phyloP scores from a whole-genome alignment of 768 basidiomycete species.

The Suillus ampliporus region DNA sequence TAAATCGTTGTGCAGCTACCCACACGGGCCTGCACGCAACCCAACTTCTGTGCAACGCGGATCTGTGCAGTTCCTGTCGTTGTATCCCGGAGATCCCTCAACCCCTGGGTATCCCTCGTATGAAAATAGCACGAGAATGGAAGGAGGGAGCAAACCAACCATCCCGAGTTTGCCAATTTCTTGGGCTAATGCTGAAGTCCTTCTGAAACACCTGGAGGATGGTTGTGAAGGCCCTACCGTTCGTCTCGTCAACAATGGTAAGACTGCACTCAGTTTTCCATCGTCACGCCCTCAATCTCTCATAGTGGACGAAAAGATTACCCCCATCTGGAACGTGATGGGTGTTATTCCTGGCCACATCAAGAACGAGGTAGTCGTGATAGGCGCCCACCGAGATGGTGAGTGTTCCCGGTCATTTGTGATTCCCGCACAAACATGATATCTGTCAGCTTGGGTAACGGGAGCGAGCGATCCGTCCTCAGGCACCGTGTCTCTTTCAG shows the following conservation, averaged over 20 bases:
- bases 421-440: background rate
- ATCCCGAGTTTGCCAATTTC: slow-evolving; percentile 73
- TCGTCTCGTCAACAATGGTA: slow-evolving; percentile 63
- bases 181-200: slow-evolving; percentile 64
- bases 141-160: slow-evolving; percentile 52
- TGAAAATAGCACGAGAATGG: slow-evolving; percentile 60
- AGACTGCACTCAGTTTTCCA: slow-evolving; percentile 7
- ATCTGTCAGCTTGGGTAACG: slow-evolving; percentile 39
- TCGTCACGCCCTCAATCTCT: background rate
- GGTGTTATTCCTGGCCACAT: slow-evolving; percentile 68
- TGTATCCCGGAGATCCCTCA: slow-evolving; percentile 55
- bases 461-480: slow-evolving; percentile 83
- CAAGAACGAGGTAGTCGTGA: slow-evolving; percentile 66
- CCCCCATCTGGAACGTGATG: slow-evolving; percentile 75
- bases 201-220: slow-evolving; percentile 55
- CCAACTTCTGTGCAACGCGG: slow-evolving; percentile 69
- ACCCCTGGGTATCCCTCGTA: slow-evolving; percentile 68
- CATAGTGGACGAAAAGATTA: slow-evolving; percentile 57
- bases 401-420: slow-evolving; percentile 20
- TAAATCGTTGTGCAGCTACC: slow-evolving; percentile 46
- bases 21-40: slow-evolving; percentile 71
- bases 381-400: slow-evolving; percentile 81
- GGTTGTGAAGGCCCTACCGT: slow-evolving; percentile 50
- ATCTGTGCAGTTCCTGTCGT: slow-evolving; percentile 65
- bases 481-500: slow-evolving; percentile 79